phyloP scores from a whole-genome alignment of 495 filamentous ascomycete species.

The Hyphodiscus hymeniophilus region DNA sequence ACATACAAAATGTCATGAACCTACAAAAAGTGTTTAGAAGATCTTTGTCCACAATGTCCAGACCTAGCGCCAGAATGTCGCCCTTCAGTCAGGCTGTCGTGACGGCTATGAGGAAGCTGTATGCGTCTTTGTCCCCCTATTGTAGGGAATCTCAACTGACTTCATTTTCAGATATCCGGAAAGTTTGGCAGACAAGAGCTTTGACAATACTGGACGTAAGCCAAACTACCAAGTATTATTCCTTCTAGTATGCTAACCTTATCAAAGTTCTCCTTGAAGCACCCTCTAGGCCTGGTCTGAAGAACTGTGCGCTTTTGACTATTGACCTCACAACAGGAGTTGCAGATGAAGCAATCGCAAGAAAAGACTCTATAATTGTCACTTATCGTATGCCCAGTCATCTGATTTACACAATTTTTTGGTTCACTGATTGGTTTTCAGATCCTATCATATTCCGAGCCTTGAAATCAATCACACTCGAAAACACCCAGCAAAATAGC shows the following conservation, averaged over 20 bases:
- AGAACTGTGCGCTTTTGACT: conserved; percentile 75
- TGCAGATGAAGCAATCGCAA: conserved; percentile 81
- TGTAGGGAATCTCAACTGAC: conserved; percentile 12
- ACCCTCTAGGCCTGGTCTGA: conserved; percentile 37
- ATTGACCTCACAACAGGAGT: conserved; percentile 87
- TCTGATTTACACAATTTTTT: conserved; percentile 11
- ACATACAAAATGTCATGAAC: conserved; percentile 12
- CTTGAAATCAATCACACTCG: conserved; percentile 77
- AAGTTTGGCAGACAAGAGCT: conserved; percentile 79
- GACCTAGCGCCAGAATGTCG: conserved; percentile 7
- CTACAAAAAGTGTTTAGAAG: conserved; percentile 3
- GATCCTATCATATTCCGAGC: conserved; percentile 94
- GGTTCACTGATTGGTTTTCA: conserved; percentile 25
- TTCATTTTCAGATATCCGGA: conserved; percentile 65
- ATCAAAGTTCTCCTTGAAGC: conserved; percentile 66
- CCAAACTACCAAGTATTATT: not conserved
- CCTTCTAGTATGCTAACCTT: conserved; percentile 4
- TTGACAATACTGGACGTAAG: conserved; percentile 87
- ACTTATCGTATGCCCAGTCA: conserved; percentile 74
- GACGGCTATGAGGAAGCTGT: conserved; percentile 75
- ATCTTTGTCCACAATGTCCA: conserved; percentile 7
- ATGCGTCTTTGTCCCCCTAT: conserved; percentile 27
- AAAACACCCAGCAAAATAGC: conserved; percentile 77
- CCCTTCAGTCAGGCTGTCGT: conserved; percentile 73
- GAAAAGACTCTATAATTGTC: conserved; percentile 69